Conservation (phyloP, 768 basidiomycete genomes). For the Boletus edulis region DNA sequence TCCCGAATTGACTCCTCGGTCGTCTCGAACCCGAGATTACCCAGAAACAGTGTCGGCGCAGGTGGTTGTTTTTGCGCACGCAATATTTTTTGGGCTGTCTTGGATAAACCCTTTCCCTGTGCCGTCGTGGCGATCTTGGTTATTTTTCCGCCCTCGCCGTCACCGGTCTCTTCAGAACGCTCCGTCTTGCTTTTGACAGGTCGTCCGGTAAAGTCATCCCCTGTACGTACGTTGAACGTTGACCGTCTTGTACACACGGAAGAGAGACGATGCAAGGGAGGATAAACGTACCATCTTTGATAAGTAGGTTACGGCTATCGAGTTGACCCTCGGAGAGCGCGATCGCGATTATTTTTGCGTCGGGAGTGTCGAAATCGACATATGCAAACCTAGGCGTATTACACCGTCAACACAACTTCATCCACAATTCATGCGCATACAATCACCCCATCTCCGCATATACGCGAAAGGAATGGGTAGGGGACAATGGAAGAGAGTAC, state of each 20-base stretch:
- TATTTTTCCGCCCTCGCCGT: constrained; percentile 20
- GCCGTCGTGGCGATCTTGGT: constrained; percentile 30
- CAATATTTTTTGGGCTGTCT: constrained; percentile 77
- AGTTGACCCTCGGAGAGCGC: constrained; percentile 77
- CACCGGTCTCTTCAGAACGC: constrained; percentile 32
- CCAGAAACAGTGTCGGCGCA: constrained; percentile 85
- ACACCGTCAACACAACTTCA: constrained; percentile 4
- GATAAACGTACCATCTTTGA: constrained; percentile 76
- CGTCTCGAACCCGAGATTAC: constrained; percentile 90
- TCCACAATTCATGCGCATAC: not conserved
- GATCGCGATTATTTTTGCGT: constrained; percentile 74
- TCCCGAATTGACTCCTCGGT: constrained; percentile 74
- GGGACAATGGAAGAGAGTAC: constrained; percentile 21
- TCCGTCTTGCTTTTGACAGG: constrained; percentile 42
- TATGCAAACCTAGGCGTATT: constrained; percentile 77
- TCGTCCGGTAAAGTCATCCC: constrained; percentile 70
- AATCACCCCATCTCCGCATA: too few species aligned
- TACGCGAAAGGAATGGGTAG: too few species aligned
- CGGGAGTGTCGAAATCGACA: constrained; percentile 84
- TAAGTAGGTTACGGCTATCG: constrained; percentile 83
- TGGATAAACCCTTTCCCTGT: constrained; percentile 40
- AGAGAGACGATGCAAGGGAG: not conserved
- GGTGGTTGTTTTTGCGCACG: constrained; percentile 77
- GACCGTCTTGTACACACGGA: not conserved
- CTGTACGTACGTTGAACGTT: constrained; percentile 36